These are phyloP conservation scores for Talaromyces sp. DNA, from an alignment of 2,329 filamentous ascomycete genomes.

Conservation along the genomic window DNA sequence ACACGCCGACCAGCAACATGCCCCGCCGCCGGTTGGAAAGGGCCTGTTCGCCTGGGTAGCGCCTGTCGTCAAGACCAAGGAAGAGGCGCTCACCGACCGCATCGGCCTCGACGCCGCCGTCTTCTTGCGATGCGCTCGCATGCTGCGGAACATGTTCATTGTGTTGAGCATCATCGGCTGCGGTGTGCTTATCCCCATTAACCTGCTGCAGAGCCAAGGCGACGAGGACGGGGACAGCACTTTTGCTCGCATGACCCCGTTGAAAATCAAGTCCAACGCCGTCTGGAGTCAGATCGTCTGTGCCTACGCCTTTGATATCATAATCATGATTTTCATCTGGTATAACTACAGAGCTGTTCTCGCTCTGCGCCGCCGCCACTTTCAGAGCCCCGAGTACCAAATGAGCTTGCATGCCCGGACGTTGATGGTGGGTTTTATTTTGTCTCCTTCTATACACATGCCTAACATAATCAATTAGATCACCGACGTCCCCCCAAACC, in stretches of 20 bases:
- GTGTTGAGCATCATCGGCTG: slow-evolving; percentile 67
- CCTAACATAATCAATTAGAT: slow-evolving; percentile 44
- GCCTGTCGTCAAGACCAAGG: slow-evolving; percentile 71
- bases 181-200: slow-evolving; percentile 74
- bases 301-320: slow-evolving; percentile 64
- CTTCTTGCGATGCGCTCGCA: slow-evolving; percentile 80
- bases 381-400: slow-evolving; percentile 83
- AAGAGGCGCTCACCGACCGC: slow-evolving; percentile 70
- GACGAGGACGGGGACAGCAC: slow-evolving; percentile 18
- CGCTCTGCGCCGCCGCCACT: slow-evolving; percentile 68
- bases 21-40: slow-evolving; percentile 78
- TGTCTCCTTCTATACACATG: neutral
- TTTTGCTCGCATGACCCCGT: slow-evolving; percentile 46
- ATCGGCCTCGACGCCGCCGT: slow-evolving; percentile 87
- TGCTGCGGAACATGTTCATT: slow-evolving; percentile 89
- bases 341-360: slow-evolving; percentile 76
- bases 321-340: slow-evolving; percentile 79
- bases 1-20: slow-evolving; percentile 83
- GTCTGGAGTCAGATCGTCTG: slow-evolving; percentile 57
- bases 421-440: slow-evolving; percentile 43
- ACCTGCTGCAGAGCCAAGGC: slow-evolving; percentile 52
- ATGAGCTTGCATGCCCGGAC: slow-evolving; percentile 71
- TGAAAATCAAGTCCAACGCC: slow-evolving; percentile 41
- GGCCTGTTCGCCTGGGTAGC: slow-evolving; percentile 83
- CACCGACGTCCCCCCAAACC: slow-evolving; percentile 74